A percentile compares a stretch with the other conserved stretches of the same genome.
These are phyloP conservation scores for Tetrapisispora iriomotensis DNA, from an alignment of 805 yeast species.

Conservation along the genomic window DNA sequence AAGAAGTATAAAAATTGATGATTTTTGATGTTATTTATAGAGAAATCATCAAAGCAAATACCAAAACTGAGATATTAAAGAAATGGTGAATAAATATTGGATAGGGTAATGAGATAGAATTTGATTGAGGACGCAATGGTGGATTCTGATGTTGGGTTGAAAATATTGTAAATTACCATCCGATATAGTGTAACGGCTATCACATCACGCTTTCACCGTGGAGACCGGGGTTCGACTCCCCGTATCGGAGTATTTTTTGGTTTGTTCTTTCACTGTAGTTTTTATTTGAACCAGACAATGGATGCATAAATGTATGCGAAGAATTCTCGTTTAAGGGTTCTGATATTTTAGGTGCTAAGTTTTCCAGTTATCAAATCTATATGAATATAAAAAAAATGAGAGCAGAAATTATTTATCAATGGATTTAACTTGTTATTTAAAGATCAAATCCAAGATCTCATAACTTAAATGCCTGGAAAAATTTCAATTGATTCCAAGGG, in stretches of 20 bases:
- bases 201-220: conserved; percentile 30
- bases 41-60: no score
- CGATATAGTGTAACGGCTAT: conserved; percentile 30
- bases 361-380: no score
- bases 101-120: background rate
- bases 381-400: no score
- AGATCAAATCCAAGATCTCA: background rate
- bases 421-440: background rate
- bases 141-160: background rate
- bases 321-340: no score
- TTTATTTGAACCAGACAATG: no score
- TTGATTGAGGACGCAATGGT: background rate
- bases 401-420: no score
- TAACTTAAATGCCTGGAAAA: conserved; percentile 17
- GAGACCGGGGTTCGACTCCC: conserved; percentile 31
- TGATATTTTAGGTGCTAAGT: no score
- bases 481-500: conserved; percentile 39
- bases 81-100: no score
- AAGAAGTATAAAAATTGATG: no score
- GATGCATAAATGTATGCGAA: no score
- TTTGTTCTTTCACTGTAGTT: background rate
- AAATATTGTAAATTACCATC: conserved; percentile 7
- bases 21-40: no score
- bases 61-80: no score
- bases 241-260: conserved; percentile 22